A percentile compares a stretch with the other conserved stretches of the same genome.
Conservation (phyloP, 1,284 basidiomycete species). For the Psilocybe mexicana region DNA sequence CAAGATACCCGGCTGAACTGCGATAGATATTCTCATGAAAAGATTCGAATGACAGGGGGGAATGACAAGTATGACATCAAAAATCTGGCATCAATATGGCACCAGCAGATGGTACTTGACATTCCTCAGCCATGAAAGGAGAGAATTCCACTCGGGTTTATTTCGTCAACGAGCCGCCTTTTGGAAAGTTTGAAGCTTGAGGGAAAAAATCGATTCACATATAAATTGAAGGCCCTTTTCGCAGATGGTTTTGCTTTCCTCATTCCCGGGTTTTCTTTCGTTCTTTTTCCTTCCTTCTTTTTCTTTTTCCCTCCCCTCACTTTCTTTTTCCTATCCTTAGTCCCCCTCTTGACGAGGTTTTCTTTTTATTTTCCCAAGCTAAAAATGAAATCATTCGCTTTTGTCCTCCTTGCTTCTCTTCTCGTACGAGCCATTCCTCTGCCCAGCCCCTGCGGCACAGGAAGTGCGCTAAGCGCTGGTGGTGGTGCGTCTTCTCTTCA, state of each 20-base stretch:
- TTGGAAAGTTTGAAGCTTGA: too few species aligned
- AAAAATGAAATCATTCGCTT: slow-evolving; percentile 17
- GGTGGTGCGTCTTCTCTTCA: slow-evolving; percentile 8
- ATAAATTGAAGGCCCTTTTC: slow-evolving; percentile 4
- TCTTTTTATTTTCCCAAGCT: slow-evolving; percentile 2
- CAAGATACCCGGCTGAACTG: not conserved
- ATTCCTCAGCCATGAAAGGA: not conserved
- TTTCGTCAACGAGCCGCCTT: slow-evolving; percentile 3
- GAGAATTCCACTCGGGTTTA: slow-evolving; percentile 1
- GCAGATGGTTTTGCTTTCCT: not conserved
- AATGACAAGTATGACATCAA: slow-evolving; percentile 7
- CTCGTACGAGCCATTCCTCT: slow-evolving; percentile 23
- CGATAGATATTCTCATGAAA: not conserved
- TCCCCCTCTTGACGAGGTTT: slow-evolving; percentile 26
- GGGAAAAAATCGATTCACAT: not conserved
- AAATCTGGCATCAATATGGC: not conserved
- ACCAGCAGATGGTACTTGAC: slow-evolving; percentile 5
- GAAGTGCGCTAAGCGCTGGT: slow-evolving; percentile 3
- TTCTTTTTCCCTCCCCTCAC: slow-evolving; percentile 9
- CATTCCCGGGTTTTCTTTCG: slow-evolving; percentile 15
- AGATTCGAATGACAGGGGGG: not conserved
- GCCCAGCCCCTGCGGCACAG: slow-evolving; percentile 12
- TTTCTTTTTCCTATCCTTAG: slow-evolving; percentile 7
- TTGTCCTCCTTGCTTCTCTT: slow-evolving; percentile 19
- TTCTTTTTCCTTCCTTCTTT: slow-evolving; percentile 10